These are phyloP conservation scores for Citrus australasica DNA, from an alignment of 345 rosid species.

Conservation along the genomic window DNA sequence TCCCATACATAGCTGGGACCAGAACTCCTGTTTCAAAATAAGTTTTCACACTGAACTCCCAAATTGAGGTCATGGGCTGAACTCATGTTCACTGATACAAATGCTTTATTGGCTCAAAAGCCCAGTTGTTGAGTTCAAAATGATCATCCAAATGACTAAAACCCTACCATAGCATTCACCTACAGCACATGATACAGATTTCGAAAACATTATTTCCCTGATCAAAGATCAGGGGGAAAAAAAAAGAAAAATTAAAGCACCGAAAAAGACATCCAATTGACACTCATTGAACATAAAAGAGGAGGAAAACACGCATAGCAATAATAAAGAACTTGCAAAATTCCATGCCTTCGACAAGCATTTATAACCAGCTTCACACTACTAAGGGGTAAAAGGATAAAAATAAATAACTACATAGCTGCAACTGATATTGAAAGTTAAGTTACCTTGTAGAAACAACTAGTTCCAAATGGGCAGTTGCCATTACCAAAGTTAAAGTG, in stretches of 20 bases:
- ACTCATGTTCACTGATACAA: background rate
- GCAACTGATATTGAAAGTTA: background rate
- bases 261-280: background rate
- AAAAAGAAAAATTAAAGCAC: background rate
- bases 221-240: background rate
- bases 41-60: background rate
- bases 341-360: background rate
- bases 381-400: background rate
- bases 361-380: background rate
- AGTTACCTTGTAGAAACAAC: slow-evolving; percentile 93
- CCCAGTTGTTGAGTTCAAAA: background rate
- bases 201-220: background rate
- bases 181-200: background rate
- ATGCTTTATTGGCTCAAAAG: background rate
- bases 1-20: background rate
- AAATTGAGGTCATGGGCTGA: background rate
- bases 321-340: background rate
- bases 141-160: background rate
- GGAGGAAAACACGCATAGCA: background rate
- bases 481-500: slow-evolving; percentile 90
- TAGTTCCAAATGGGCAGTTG: slow-evolving; percentile 90
- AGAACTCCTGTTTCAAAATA: background rate
- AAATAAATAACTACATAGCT: background rate
- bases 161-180: background rate
- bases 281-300: background rate